Evolutionary conservation across 805 yeast genomes (phyloP), one percentile per base, ranked within the genome.

Genomic region (Zygotorulaspora danielsina): DNA sequence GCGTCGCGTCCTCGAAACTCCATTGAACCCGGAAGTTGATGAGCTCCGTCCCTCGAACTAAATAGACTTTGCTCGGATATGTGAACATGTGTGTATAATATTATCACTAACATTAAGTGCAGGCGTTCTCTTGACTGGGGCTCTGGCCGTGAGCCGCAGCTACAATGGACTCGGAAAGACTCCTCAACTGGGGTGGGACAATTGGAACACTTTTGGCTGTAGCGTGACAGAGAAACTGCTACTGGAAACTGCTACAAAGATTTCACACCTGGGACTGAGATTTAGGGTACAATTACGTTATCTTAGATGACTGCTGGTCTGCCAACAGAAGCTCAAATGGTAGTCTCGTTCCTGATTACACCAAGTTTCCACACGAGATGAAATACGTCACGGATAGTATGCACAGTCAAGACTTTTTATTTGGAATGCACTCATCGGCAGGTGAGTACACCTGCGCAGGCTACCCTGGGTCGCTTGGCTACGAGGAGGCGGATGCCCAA

Each of bases 341-440:
- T 10, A 39, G 39, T 5, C 44, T 58, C 22, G 40, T 46, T 2
- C 45, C 51, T 9, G 59, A 54, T 37, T 37, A 46, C 9, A 35
- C 20, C 16, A 57, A 55, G 36, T 59, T 59, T 36, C 64, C 65
- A 10, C 31, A 46, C 32, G 64, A 63, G 13, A 54, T 58, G 46
- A 43, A 40, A 18, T 30, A 42, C 13, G 42, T 59, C 18, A 36
- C 59, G 9, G 60, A 59, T 26, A 9, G 41, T 20, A 41, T 59
- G 11, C 64, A 59, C 37, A 48, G 40, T 12, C 27, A 43, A 29
- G 57, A 54, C 5, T 48, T 59, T 28, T 44, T 52, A 28, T 59
- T 54, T 34, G 65, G 65, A n/a, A 59, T 59, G 62, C 59, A 59
- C 41, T 55, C 62, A 4, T 49, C 55, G 16, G 65, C 65, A 29